Evolutionary conservation across 2,329 filamentous ascomycete species (phyloP), one percentile per base, ranked within the genome.

Genomic region (Clarireedia monteithiana): DNA sequence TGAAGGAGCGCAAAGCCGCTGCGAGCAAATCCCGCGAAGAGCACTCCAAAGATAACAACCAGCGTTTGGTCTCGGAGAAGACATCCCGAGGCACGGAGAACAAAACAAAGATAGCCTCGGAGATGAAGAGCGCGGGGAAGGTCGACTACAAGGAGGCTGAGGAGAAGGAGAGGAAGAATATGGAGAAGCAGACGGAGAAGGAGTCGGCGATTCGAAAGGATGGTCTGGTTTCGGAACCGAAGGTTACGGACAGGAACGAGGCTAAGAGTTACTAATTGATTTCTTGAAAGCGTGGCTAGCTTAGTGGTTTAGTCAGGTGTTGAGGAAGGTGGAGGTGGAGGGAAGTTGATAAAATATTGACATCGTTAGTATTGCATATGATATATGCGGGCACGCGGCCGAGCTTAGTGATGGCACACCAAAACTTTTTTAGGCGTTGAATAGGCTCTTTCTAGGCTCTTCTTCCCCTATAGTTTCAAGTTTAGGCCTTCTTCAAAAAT

Each of bases 1-100:
- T 80, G 14, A 77, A 77, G 59, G 76, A 75, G 3, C 60, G 66
- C 17, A 64, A 68, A 55, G 57, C 62, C 89, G 87, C 48, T 94
- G 89, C 60, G 14, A 24, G 23, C 27, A 36, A 54, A 45, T 10
- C 23, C 24, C 3, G 20, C 10, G 5, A 46, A 6, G 12, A 46
- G 2, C 17, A 23, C 42, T 23, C n/a, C 23, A 26, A 46, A 14
- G 42, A 24, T 1, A 26, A 15, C 20, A 17, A 42, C 6, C 26
- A 7, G 9, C 55, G 57, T 4, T 15, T 36, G 26, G 34, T 42
- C 27, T 48, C 53, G 47, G 58, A 48, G 14, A 40, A 50, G 30
- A 49, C 51, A 36, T 15, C 58, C 68, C 89, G 94, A 62, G 86
- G 88, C 34, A 82, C 81, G 63, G 71, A 72, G 30, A 51, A 59